A percentile compares a stretch with the other conserved stretches of the same genome.
These are phyloP conservation scores for Aspergillus felis DNA, from an alignment of 2,329 filamentous ascomycete genomes.

Conservation along the genomic window DNA sequence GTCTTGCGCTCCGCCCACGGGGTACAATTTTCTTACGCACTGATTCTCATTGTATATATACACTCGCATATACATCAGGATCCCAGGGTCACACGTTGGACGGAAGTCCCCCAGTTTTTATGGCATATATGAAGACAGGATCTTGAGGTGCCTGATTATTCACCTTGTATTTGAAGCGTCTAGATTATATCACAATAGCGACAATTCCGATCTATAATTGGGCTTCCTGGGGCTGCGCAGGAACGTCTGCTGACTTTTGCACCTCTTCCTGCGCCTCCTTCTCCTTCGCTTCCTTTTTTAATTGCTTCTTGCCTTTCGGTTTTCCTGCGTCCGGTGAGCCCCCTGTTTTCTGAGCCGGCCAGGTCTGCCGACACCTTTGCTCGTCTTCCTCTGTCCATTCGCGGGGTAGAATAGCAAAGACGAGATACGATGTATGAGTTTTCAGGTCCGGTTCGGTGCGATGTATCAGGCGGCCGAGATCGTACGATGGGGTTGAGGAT, in stretches of 20 bases:
- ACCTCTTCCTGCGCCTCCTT: conserved; percentile 28
- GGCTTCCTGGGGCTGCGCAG: conserved; percentile 1
- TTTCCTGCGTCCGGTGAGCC: conserved; percentile 19
- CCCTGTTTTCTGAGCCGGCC: conserved; percentile 57
- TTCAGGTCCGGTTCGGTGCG: conserved; percentile 84
- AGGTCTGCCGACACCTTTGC: conserved; percentile 59
- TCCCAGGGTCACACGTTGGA: not conserved
- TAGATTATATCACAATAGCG: not conserved
- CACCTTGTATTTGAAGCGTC: not conserved
- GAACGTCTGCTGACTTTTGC: conserved; percentile 3
- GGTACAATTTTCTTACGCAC: not conserved
- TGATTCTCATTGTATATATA: conserved; percentile 7
- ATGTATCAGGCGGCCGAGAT: conserved; percentile 74
- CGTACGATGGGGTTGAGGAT: conserved; percentile 52
- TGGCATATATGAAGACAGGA: conserved; percentile 1
- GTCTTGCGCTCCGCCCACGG: not conserved
- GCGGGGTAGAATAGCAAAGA: conserved; percentile 84
- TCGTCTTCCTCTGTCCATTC: conserved; percentile 85
- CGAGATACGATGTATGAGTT: conserved; percentile 94
- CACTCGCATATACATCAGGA: conserved; percentile 3
- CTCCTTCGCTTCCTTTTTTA: conserved; percentile 45
- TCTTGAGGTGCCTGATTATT: not conserved
- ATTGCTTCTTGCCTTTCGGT: conserved; percentile 37
- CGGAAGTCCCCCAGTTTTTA: not conserved
- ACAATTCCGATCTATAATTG: not conserved